A percentile compares a stretch with the other conserved stretches of the same genome.
phyloP scores from a whole-genome alignment of 352 stramenopile species.

The Phytophthora tentaculata region DNA sequence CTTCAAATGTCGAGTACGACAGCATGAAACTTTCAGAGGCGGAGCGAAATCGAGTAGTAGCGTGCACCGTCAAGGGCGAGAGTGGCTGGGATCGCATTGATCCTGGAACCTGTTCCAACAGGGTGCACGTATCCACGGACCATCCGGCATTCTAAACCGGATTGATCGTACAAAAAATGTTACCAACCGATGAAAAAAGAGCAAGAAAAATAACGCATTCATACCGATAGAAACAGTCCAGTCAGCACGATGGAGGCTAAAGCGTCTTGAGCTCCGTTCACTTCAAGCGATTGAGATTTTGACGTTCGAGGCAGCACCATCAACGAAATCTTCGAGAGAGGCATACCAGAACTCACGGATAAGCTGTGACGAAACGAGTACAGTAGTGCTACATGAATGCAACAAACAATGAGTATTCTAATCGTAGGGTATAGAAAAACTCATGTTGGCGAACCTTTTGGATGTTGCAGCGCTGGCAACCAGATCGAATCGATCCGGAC shows the following conservation, averaged over 20 bases:
- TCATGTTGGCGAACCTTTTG: constrained; percentile 48
- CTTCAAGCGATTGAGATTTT: neutral
- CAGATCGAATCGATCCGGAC: constrained; percentile 34
- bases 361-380: constrained; percentile 45
- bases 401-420: too few relatives aligned
- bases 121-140: constrained; percentile 29
- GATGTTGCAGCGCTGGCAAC: constrained; percentile 48
- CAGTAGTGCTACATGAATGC: constrained; percentile 37
- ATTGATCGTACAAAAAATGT: constrained; percentile 7
- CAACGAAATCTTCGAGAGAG: constrained; percentile 34
- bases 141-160: constrained; percentile 46
- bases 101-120: constrained; percentile 12
- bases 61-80: constrained; percentile 32
- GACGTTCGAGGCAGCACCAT: constrained; percentile 20
- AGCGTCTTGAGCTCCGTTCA: constrained; percentile 5
- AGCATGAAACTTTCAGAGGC: constrained; percentile 18
- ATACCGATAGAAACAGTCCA: constrained; percentile 55
- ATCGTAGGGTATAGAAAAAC: too few relatives aligned
- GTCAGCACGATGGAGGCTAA: constrained; percentile 44
- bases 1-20: constrained; percentile 3
- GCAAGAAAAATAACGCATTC: constrained; percentile 2
- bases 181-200: constrained; percentile 1
- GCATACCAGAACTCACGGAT: constrained; percentile 21
- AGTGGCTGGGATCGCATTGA: constrained; percentile 26
- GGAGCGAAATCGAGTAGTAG: constrained; percentile 34